These are phyloP conservation scores for Vitis riparia DNA, from an alignment of 164 flowering plant species.

Conservation along the genomic window DNA sequence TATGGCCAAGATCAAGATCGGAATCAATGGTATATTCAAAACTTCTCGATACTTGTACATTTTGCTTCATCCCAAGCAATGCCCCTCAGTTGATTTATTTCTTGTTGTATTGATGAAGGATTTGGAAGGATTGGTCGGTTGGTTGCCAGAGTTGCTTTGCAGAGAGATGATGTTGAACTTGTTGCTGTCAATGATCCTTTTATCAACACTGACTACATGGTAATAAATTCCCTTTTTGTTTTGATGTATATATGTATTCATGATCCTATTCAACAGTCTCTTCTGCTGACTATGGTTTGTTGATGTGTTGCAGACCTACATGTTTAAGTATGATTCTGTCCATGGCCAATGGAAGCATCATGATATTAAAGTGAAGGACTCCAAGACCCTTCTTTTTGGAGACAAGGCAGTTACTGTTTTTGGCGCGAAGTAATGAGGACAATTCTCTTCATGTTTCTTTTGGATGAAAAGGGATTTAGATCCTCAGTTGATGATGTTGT, in stretches of 20 bases:
- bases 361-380: constrained; percentile 29
- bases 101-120: constrained; percentile 5
- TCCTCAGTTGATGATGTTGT: neutral
- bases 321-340: constrained; percentile 34
- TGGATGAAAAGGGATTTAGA: neutral
- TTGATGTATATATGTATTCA: neutral
- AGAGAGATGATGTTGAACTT: constrained; percentile 32
- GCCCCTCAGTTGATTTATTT: no score
- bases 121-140: constrained; percentile 37
- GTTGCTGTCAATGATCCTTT: constrained; percentile 37
- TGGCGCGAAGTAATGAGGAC: constrained; percentile 13
- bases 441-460: neutral
- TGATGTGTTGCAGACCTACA: constrained; percentile 24
- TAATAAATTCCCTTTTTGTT: neutral
- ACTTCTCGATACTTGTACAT: no score
- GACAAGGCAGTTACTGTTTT: constrained; percentile 26
- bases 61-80: neutral
- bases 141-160: constrained; percentile 34
- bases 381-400: constrained; percentile 33
- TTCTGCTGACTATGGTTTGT: neutral
- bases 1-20: constrained; percentile 19
- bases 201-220: constrained; percentile 35
- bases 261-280: neutral
- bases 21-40: constrained; percentile 12
- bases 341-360: constrained; percentile 35